Evolutionary conservation across 2,329 filamentous ascomycete species (phyloP), one percentile per base, ranked within the genome.

Genomic region (Fusarium sp.): DNA sequence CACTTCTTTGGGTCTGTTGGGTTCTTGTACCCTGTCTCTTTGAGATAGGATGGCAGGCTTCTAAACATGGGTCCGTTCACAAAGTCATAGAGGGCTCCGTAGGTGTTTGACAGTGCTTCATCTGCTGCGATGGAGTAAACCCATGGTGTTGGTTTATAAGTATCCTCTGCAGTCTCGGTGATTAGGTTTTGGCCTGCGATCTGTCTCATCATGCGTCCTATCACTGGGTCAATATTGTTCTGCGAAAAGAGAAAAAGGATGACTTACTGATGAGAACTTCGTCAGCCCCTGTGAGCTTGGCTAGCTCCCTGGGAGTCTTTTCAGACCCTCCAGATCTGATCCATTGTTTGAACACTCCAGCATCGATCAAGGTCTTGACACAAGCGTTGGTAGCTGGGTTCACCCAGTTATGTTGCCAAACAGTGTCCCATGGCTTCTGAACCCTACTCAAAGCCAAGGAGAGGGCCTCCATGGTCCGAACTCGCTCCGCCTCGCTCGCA

Each of bases 381-480:
- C 79, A 78, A 4, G 79, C 79, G 46, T 79, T 79, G n/a, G 80
- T 83, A 0, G 77, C 75, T 2, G 69, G 68, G 35, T 78, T 81
- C 7, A 80, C 79, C 79, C 82, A 82, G 33, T 76, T 79, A 29
- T 84, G 82, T 20, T 83, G 80, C 80, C 82, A 83, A 4, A 80
- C 80, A 10, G 81, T 79, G 58, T 84, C 82, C 81, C 82, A 84
- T 0, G 82, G 83, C 27, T 78, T 80, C 65, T 83, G 81, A 1
- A 82, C 76, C 49, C 69, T 78, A n/a, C 78, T 65, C 0, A 82
- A 70, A 1, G 80, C 73, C n/a, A 77, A 62, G 35, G 78, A 72
- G 12, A 83, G 74, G 1, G 79, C 81, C 67, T 83, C 79, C 10
- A 80, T 74, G 1, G 77, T 79, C 20, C 78, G 78, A 33, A 79